Conservation (phyloP, 306 rosid species). For the Lagenaria siceraria region DNA sequence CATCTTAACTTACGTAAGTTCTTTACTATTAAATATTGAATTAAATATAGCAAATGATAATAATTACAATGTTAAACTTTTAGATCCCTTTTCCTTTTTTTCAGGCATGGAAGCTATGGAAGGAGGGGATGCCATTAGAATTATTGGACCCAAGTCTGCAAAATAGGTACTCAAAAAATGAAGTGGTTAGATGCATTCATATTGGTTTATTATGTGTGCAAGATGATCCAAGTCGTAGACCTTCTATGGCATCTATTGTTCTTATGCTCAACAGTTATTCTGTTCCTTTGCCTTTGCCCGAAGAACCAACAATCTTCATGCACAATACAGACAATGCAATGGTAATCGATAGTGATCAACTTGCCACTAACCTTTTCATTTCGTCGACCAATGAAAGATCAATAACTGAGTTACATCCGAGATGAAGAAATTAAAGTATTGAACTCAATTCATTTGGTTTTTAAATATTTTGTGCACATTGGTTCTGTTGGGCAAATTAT, state of each 20-base stretch:
- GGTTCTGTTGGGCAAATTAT: too few species aligned
- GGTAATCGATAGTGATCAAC: neutral
- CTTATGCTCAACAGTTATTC: slow-evolving; percentile 13
- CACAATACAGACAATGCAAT: neutral
- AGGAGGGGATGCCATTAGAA: too few species aligned
- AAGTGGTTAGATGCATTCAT: slow-evolving; percentile 20
- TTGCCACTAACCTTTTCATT: neutral
- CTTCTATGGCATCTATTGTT: slow-evolving; percentile 17
- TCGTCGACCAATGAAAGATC: neutral
- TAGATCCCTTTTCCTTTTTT: too few species aligned
- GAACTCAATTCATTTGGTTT: too few species aligned
- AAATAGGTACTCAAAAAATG: too few species aligned
- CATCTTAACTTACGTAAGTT: slow-evolving; percentile 10
- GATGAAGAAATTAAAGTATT: neutral
- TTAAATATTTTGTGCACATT: too few species aligned
- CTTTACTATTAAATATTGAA: too few species aligned
- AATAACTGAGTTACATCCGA: neutral
- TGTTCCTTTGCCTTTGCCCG: neutral
- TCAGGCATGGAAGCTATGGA: too few species aligned
- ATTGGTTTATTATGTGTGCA: slow-evolving; percentile 21
- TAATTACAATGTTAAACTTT: too few species aligned
- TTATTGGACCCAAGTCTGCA: too few species aligned
- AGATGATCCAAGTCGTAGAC: slow-evolving; percentile 15
- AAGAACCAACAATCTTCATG: neutral
- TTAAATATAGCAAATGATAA: too few species aligned